Evolutionary conservation across 108 stramenopile species (phyloP), one percentile per base, ranked within the genome.

Genomic region (Cyclotella baltica): DNA sequence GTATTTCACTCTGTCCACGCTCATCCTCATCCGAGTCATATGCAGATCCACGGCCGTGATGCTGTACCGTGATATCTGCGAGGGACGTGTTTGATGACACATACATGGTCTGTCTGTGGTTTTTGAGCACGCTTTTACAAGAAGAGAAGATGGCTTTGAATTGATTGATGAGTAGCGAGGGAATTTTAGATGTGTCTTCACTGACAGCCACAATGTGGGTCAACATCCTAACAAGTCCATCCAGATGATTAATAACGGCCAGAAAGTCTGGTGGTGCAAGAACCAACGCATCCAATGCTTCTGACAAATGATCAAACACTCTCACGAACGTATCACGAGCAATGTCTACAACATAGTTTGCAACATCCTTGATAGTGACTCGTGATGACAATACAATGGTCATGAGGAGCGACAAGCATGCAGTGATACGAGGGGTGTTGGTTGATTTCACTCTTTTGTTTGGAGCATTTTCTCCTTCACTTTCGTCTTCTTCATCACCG

Each of bases 11-110:
- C 31, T 38, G 36, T 36, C 67, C 37, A 30, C 52, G 11, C 29
- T 72, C 78, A 35, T n/a, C n/a, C n/a, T 72, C 66, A 38, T 83
- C 81, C 48, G 81, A 83, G 40, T 83, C 81, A 35, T 37, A 83
- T 33, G 38, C 50, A 16, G 59, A 23, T 25, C 48, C 33, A 23
- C 57, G 38, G 18, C 38, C 46, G 23, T 55, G 31, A 16, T 27
- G 6, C 37, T n/a, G 28, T 56, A 57, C 34, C 29, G 43, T 52
- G 28, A 62, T 55, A 22, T 70, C 13, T 36, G 29, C 52, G 16
- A 52, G 2, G 33, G 50, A 16, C 27, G 23, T 36, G 51, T 27
- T 22, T 19, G 9, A 36, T 23, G 9, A 25, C n/a, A 71, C 72
- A 23, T 67, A 83, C 36, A 62, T 64, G 28, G 36, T 31, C 30